A percentile compares a stretch with the other conserved stretches of the same genome.
phyloP scores from a whole-genome alignment of 371 early-diverging fungal genomes.

The Dentiscutata heterogama region DNA sequence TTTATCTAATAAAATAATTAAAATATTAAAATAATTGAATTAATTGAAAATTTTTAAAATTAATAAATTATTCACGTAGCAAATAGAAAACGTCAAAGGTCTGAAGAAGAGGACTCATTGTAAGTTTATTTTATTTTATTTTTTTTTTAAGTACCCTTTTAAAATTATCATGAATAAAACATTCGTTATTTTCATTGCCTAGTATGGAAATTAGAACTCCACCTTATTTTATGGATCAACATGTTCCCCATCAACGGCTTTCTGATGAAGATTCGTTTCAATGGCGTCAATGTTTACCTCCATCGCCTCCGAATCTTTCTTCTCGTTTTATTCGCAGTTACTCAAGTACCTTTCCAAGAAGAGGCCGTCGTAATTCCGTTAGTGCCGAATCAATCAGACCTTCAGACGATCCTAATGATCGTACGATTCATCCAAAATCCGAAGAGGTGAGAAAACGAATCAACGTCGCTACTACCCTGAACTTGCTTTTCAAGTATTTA shows the following conservation, averaged over 20 bases:
- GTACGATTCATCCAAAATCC: constrained; percentile 87
- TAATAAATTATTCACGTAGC: no score
- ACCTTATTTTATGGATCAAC: constrained; percentile 10
- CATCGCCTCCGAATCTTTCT: neutral
- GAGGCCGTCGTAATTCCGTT: constrained; percentile 93
- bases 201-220: constrained; percentile 28
- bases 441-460: constrained; percentile 85
- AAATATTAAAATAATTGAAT: neutral
- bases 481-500: constrained; percentile 92
- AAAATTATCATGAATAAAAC: neutral
- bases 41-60: no score
- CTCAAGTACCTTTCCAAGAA: constrained; percentile 45
- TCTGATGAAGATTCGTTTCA: neutral
- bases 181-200: no score
- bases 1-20: neutral
- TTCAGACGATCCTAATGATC: constrained; percentile 77
- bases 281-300: neutral
- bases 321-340: constrained; percentile 12
- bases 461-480: constrained; percentile 77
- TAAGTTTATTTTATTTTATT: constrained; percentile 12
- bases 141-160: neutral
- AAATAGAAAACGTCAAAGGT: constrained; percentile 13
- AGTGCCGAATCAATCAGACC: constrained; percentile 96
- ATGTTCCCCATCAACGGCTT: constrained; percentile 25
- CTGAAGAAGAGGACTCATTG: constrained; percentile 33